These are phyloP conservation scores for Achaetomium macrosporum DNA, from an alignment of 2,329 filamentous ascomycete species.

Conservation along the genomic window DNA sequence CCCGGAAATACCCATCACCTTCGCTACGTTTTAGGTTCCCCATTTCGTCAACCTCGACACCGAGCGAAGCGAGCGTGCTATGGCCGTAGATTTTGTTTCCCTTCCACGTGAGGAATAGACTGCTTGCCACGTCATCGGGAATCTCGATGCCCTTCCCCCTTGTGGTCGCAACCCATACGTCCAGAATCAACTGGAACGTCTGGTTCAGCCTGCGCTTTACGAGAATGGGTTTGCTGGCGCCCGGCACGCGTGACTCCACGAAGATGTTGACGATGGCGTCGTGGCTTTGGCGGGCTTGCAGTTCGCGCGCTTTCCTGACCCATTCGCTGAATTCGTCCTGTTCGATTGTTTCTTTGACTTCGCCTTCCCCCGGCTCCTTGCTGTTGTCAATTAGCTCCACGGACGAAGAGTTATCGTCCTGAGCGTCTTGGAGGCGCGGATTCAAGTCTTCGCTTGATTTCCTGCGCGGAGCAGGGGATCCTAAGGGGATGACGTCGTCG, in stretches of 20 bases:
- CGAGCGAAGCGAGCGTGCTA: slow-evolving; percentile 66
- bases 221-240: slow-evolving; percentile 40
- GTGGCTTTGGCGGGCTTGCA: slow-evolving; percentile 14
- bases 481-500: slow-evolving; percentile 10
- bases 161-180: slow-evolving; percentile 65
- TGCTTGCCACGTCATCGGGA: slow-evolving; percentile 38
- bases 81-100: slow-evolving; percentile 65
- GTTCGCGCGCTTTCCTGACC: slow-evolving; percentile 37
- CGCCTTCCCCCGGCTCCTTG: neutral
- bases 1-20: slow-evolving; percentile 42
- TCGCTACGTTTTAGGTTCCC: slow-evolving; percentile 35
- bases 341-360: neutral
- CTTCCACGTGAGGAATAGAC: slow-evolving; percentile 75
- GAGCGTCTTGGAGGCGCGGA: neutral
- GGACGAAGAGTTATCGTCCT: neutral
- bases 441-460: neutral
- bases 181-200: slow-evolving; percentile 58
- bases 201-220: slow-evolving; percentile 63
- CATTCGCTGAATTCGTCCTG: slow-evolving; percentile 41
- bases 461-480: neutral
- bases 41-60: slow-evolving; percentile 45
- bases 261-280: slow-evolving; percentile 55
- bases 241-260: slow-evolving; percentile 60
- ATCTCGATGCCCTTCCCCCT: slow-evolving; percentile 33
- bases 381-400: neutral